phyloP scores from a whole-genome alignment of 257 asterid genomes.

The Plectranthus barbatus region DNA sequence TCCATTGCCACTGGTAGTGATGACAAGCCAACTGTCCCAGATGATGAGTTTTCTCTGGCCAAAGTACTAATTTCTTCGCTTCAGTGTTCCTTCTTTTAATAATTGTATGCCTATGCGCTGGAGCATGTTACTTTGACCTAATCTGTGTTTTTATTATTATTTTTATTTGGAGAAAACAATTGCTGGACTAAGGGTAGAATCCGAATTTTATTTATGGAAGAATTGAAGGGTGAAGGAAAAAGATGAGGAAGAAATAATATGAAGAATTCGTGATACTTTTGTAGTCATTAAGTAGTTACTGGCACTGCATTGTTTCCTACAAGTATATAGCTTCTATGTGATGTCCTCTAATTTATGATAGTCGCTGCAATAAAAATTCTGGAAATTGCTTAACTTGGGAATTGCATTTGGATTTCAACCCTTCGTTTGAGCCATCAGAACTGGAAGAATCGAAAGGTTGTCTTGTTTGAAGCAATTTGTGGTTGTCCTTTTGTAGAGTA shows the following conservation, averaged over 20 bases:
- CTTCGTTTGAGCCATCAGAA: not conserved
- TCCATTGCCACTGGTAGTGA: constrained; percentile 24
- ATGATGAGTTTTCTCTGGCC: constrained; percentile 69
- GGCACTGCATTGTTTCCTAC: too few relatives aligned
- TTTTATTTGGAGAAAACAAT: too few relatives aligned
- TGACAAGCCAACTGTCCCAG: constrained; percentile 48
- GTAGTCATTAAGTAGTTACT: too few relatives aligned
- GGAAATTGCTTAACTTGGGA: too few relatives aligned
- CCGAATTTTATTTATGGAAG: not conserved
- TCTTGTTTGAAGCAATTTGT: too few relatives aligned
- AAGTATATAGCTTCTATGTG: too few relatives aligned
- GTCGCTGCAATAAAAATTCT: too few relatives aligned
- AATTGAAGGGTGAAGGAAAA: not conserved
- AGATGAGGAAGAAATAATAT: not conserved
- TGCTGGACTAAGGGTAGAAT: too few relatives aligned
- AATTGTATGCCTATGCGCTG: not conserved
- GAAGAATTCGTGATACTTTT: not conserved
- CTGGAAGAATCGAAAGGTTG: too few relatives aligned
- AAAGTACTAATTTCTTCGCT: constrained; percentile 39
- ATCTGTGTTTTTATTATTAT: too few relatives aligned
- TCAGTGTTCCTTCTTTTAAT: not conserved
- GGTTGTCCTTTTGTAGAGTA: too few relatives aligned
- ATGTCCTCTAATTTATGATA: too few relatives aligned
- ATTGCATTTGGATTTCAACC: not conserved
- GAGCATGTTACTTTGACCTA: not conserved